Evolutionary conservation across 2,329 filamentous ascomycete genomes (phyloP).

Genomic region (Zymoseptoria tritici): DNA sequence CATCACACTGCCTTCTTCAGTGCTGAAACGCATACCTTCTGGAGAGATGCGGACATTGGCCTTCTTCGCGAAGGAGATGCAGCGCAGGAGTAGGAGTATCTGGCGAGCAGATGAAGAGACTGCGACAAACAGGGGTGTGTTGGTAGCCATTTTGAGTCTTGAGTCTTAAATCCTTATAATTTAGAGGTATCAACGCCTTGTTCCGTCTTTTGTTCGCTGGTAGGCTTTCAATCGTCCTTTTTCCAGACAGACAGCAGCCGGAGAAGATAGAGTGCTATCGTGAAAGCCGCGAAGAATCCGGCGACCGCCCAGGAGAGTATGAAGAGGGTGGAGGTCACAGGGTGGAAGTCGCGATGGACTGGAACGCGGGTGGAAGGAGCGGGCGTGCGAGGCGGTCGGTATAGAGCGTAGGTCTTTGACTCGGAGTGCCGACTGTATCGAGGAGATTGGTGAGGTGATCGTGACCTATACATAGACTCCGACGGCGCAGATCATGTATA

Average conservation of each 20-base stretch:
- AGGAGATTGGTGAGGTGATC: constrained; percentile 4
- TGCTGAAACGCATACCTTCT: constrained; percentile 78
- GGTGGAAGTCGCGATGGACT: constrained; percentile 14
- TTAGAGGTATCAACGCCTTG: neutral
- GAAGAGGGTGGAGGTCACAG: constrained; percentile 21
- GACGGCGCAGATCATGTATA: constrained; percentile 98
- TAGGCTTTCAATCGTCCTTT: neutral
- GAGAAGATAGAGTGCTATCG: constrained; percentile 8
- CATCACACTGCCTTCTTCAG: constrained; percentile 82
- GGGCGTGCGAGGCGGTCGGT: constrained; percentile 1
- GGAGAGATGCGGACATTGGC: constrained; percentile 69
- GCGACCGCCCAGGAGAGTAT: constrained; percentile 15
- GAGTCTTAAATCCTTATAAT: neutral
- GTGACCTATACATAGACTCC: constrained; percentile 82
- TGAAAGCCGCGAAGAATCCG: constrained; percentile 18
- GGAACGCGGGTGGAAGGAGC: constrained; percentile 1
- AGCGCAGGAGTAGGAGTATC: constrained; percentile 58
- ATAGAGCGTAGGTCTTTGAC: constrained; percentile 6
- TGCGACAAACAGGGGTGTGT: constrained; percentile 58
- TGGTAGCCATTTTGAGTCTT: constrained; percentile 30
- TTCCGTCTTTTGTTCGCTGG: neutral
- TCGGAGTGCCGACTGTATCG: constrained; percentile 4
- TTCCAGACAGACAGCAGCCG: constrained; percentile 1
- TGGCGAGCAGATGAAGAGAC: constrained; percentile 72
- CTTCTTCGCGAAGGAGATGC: constrained; percentile 54